Evolutionary conservation across 768 basidiomycete species (phyloP).

Genomic region (Leccinum barrowsii): DNA sequence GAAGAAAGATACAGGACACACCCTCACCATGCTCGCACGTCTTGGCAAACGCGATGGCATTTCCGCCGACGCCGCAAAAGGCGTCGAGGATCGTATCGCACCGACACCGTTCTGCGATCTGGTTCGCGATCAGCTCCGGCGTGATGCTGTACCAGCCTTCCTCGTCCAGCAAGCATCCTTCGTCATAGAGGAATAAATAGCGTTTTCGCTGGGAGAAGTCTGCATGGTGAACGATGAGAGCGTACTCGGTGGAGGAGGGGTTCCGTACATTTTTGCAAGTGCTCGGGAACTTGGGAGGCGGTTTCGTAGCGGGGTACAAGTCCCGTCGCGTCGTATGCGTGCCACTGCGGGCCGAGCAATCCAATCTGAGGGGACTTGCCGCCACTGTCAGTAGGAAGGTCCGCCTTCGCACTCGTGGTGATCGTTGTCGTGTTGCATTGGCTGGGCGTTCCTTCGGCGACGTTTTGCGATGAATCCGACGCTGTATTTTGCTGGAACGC

Average conservation of each 20-base stretch:
- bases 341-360: constrained; percentile 28
- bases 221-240: constrained; percentile 31
- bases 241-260: background rate
- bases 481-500: constrained; percentile 29
- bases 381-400: background rate
- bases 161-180: constrained; percentile 85
- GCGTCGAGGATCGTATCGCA: constrained; percentile 85
- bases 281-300: constrained; percentile 64
- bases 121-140: constrained; percentile 86
- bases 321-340: constrained; percentile 63
- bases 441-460: background rate
- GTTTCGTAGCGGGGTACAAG: constrained; percentile 71
- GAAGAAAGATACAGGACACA: background rate
- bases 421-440: background rate
- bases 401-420: background rate
- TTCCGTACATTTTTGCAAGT: constrained; percentile 74
- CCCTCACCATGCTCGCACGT: constrained; percentile 88
- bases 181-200: constrained; percentile 74
- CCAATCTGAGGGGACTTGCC: constrained; percentile 24
- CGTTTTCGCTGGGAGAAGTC: constrained; percentile 85
- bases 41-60: constrained; percentile 94
- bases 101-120: constrained; percentile 90
- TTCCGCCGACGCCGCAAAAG: constrained; percentile 97
- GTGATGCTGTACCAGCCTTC: constrained; percentile 99
- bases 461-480: constrained; percentile 4